These are phyloP conservation scores for Leersia perrieri DNA, from an alignment of 176 grass and related monocot species.

Conservation along the genomic window DNA sequence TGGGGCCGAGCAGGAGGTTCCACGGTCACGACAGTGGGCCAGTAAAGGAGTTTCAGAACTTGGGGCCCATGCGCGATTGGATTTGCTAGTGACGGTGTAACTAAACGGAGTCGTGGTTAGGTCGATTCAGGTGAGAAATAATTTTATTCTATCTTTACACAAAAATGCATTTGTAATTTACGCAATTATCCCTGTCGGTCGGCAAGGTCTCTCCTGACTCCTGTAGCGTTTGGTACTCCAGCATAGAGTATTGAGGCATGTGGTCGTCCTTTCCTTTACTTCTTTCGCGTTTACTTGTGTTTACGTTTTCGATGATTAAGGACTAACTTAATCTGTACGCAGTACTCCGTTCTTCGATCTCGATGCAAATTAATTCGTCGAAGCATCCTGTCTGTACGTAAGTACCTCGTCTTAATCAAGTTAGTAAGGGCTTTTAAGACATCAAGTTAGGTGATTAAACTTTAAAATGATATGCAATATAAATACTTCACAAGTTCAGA, in stretches of 20 bases:
- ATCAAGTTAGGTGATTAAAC: no score
- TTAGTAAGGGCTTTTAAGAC: no score
- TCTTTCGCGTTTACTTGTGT: slow-evolving; percentile 7
- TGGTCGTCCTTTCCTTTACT: background rate
- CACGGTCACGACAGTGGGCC: background rate
- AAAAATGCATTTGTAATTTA: background rate
- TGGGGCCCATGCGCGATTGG: slow-evolving; percentile 14
- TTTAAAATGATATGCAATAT: no score
- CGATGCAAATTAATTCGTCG: background rate
- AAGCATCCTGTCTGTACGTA: background rate
- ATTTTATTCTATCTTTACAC: background rate
- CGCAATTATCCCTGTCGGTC: slow-evolving; percentile 20
- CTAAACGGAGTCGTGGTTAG: background rate
- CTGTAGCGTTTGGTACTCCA: background rate
- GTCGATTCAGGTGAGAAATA: slow-evolving; percentile 32
- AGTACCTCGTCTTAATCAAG: background rate
- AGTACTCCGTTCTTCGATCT: background rate
- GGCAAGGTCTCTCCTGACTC: background rate
- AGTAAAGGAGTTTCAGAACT: background rate
- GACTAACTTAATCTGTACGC: no score
- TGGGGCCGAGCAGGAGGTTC: background rate
- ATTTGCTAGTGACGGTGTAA: slow-evolving; percentile 23
- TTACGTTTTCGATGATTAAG: slow-evolving; percentile 9
- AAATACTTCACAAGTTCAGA: no score
- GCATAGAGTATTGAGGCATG: background rate